A percentile compares a stretch with the other conserved stretches of the same genome.
Evolutionary conservation across 805 yeast species (phyloP).

Genomic region (Candida koratica): DNA sequence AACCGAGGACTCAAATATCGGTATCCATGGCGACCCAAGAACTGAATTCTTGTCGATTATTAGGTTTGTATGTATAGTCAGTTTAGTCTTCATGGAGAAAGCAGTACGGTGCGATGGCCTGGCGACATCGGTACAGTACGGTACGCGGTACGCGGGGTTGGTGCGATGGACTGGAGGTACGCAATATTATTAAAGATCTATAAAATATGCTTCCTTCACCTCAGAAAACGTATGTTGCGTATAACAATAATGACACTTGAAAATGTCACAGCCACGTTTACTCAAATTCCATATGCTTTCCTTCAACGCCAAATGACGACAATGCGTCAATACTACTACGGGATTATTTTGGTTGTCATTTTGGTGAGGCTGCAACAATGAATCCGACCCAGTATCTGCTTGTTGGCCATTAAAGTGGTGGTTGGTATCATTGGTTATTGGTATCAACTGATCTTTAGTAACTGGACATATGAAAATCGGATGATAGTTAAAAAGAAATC

Average conservation of each 20-base stretch:
- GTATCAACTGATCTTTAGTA: conserved; percentile 40
- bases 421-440: conserved; percentile 24
- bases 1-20: conserved; percentile 47
- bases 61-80: conserved; percentile 8
- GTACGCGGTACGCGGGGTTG: too few species aligned
- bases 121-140: too few species aligned
- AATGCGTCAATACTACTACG: conserved; percentile 39
- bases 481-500: conserved; percentile 39
- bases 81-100: conserved; percentile 9
- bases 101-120: too few species aligned
- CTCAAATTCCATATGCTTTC: conserved; percentile 42
- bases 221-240: conserved; percentile 39
- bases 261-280: conserved; percentile 35
- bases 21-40: conserved; percentile 62
- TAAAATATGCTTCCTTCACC: conserved; percentile 39
- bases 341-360: conserved; percentile 25
- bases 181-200: conserved; percentile 25
- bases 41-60: conserved; percentile 29
- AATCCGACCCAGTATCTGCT: conserved; percentile 6
- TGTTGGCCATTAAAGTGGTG: conserved; percentile 18
- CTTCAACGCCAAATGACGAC: conserved; percentile 39
- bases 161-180: too few species aligned
- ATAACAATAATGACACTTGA: conserved; percentile 45
- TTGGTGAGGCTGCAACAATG: conserved; percentile 5
- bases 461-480: conserved; percentile 46